Conservation (phyloP, 768 basidiomycete species). For the Boletellus sp. region DNA sequence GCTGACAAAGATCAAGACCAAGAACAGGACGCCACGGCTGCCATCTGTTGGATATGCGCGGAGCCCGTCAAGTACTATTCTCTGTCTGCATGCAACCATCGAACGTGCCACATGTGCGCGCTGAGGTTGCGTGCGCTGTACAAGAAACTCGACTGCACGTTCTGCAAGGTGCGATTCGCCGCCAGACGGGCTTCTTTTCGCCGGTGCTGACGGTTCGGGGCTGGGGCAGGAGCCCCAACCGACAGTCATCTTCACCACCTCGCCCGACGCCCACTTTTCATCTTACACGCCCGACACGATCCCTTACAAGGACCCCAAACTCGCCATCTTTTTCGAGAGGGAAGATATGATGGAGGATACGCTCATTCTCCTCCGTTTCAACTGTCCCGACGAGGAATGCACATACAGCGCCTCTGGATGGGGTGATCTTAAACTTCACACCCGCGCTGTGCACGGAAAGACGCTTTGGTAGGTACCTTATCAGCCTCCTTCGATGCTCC, state of each 20-base stretch:
- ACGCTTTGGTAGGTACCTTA: slow-evolving; percentile 64
- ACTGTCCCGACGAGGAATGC: slow-evolving; percentile 85
- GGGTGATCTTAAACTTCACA: slow-evolving; percentile 86
- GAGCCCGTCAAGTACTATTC: slow-evolving; percentile 90
- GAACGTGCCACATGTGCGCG: slow-evolving; percentile 93
- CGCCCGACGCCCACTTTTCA: slow-evolving; percentile 56
- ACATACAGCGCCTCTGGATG: slow-evolving; percentile 83
- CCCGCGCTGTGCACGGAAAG: slow-evolving; percentile 67
- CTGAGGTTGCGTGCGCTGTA: slow-evolving; percentile 85
- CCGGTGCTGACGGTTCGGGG: background rate
- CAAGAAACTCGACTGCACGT: slow-evolving; percentile 91
- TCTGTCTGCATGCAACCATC: slow-evolving; percentile 86
- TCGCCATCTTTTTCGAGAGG: slow-evolving; percentile 83
- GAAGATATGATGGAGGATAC: slow-evolving; percentile 95
- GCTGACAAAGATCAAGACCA: slow-evolving; percentile 34
- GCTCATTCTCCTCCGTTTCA: slow-evolving; percentile 86
- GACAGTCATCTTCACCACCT: slow-evolving; percentile 70
- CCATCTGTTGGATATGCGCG: slow-evolving; percentile 89
- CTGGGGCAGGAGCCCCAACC: slow-evolving; percentile 61
- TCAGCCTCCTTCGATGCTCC: background rate
- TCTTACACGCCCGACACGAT: slow-evolving; percentile 54
- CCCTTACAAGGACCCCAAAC: slow-evolving; percentile 64
- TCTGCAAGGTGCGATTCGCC: slow-evolving; percentile 77
- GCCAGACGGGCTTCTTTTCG: too few relatives aligned
- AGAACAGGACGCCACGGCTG: slow-evolving; percentile 32